Evolutionary conservation across 2,329 filamentous ascomycete species (phyloP), one percentile per base, ranked within the genome.

Genomic region (Monosporascus sp.): DNA sequence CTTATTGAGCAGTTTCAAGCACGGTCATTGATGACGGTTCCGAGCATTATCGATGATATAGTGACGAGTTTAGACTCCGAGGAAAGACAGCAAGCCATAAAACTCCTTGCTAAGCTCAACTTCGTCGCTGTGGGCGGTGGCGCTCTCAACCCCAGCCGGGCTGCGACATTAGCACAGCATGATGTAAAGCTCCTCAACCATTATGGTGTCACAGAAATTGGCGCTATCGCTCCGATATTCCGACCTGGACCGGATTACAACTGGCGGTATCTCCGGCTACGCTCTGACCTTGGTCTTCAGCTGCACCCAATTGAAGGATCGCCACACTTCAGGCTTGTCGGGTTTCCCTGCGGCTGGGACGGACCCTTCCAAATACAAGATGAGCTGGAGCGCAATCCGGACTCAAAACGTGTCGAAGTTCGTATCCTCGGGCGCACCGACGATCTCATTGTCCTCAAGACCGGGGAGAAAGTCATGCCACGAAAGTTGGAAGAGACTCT

Each of bases 151-250:
- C 45, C 59, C 1, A 58, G 54, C 2, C 60, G 64, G 11, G 68
- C 64, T 17, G 56, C 56, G 3, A 49, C 19, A 6, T 55, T 72
- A 7, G 56, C 53, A 5, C 46, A 57, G 3, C 55, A 55, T 7
- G 55, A 58, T 1, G 58, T 70, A 19, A 65, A 60, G 40, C 51
- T 72, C 1, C 57, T 72, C 26, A 71, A 70, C 54, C 65, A 69
- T 51, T 72, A 67, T 48, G 70, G 70, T 2, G 62, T 63, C 3
- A 72, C 70, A 1, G 70, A 72, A 52, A 62, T 65, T 2, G 70
- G 70, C 1, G 62, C 68, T 1, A 51, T 72, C 7, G 64, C 69
- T 2, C 64, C 64, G 2, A 67, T 68, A 2, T 71, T 71, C 50
- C 49, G 55, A 17, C 68, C 69, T 1, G 55, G 53, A 7, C 48